phyloP scores from a whole-genome alignment of 139 green algal species.

The Closterium sp. region DNA sequence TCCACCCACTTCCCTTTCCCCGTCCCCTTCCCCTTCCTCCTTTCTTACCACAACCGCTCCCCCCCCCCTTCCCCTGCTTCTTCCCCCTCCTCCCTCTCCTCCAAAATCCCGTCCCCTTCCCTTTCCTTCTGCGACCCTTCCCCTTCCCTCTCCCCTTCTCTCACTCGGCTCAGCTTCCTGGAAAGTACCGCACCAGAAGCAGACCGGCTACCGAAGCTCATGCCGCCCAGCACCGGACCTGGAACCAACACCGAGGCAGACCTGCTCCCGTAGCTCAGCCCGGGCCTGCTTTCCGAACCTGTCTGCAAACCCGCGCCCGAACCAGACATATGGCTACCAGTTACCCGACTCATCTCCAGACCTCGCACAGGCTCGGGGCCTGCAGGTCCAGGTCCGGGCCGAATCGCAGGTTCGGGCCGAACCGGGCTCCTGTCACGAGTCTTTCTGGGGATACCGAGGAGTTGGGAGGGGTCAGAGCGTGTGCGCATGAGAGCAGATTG shows the following conservation, averaged over 20 bases:
- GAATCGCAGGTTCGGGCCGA: neutral
- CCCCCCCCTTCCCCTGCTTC: neutral
- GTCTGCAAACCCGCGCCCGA: neutral
- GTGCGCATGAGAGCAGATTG: neutral
- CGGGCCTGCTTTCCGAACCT: neutral
- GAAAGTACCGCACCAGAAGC: neutral
- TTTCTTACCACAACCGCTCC: neutral
- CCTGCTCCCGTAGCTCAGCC: neutral
- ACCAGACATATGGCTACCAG: neutral
- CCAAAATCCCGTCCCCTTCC: neutral
- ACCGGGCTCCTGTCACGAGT: neutral
- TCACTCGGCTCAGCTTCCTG: neutral
- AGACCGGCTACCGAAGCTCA: neutral
- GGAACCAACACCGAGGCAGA: neutral
- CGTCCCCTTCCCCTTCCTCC: neutral
- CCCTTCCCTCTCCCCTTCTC: neutral
- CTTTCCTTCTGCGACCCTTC: neutral
- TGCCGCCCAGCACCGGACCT: neutral
- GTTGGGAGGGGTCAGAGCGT: neutral
- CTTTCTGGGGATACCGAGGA: neutral
- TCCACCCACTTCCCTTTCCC: neutral
- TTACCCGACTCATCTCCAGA: neutral
- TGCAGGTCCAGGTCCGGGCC: neutral
- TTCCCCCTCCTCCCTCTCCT: neutral
- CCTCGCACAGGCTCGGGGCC: neutral